Base-by-base conservation (phyloP, 495 filamentous ascomycete genomes). In the Aspergillus leporis region DNA sequence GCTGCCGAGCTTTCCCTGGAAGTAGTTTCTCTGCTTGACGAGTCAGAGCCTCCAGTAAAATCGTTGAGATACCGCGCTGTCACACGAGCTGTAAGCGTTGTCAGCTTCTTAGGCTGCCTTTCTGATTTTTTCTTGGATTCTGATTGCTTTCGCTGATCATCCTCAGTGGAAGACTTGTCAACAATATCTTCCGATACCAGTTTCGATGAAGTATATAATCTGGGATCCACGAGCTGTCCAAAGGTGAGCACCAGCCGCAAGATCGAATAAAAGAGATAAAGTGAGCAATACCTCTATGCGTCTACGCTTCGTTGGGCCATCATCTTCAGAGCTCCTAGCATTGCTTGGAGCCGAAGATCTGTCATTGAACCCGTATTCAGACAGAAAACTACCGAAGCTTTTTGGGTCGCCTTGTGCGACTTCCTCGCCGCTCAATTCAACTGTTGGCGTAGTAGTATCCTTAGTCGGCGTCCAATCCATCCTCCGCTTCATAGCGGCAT, bases 31-130 rank as follows among this genome's bases (percentile, higher is more conserved):
- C 66, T 52, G 1, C 58, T 56, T 4, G 48, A 43, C 25, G 41
- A 45, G 13, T 55, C 51, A 19, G 64, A 48, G 5, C 56, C 53
- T 47, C 68, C 52, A 14, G 32, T 23, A 46, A 63, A 58, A 8
- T 62, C 58, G 4, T 53, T 48, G 21, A 61, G 53, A 69, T 95
- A 96, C n/a, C 85, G 85, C 22, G 89, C 87, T 4, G 87, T 97
- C 23, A 92, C 91, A 46, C 88, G 76, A 53, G 88, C 91, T 2
- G 93, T 98, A 53, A 98, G 87, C 7, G 93, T 98, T 40, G 84
- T 87, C 0, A 87, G 73, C 67, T 90, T 93, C 74, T 89, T 96
- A 61, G 83, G 85, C 30, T 80, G 81, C 18, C 75, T 74, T 80
- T 88, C 74, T 64, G 62, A 59, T 78, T 87, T 70, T 60, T 80